Evolutionary conservation across 805 yeast species (phyloP).

Genomic region (Nematodospora valgi): DNA sequence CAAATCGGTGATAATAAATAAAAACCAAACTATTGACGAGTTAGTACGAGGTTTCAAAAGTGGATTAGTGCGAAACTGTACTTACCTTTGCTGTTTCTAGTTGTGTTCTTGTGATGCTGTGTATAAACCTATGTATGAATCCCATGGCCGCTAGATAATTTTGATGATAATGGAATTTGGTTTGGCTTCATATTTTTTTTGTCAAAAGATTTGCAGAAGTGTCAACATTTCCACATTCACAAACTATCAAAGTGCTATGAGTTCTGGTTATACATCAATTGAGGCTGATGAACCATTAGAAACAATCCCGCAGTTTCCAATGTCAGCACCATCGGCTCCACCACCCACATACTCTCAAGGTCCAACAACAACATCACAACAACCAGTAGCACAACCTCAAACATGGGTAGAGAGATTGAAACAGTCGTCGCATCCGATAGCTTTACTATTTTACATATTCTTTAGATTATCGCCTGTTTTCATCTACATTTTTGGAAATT

Average conservation of each 20-base stretch:
- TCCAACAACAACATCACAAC: slow-evolving; percentile 5
- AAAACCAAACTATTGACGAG: slow-evolving; percentile 66
- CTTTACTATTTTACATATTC: slow-evolving; percentile 58
- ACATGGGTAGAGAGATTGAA: slow-evolving; percentile 33
- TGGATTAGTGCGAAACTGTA: slow-evolving; percentile 8
- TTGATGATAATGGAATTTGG: too few relatives aligned
- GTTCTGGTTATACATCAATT: slow-evolving; percentile 24
- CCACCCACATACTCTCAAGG: slow-evolving; percentile 5
- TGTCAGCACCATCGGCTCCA: slow-evolving; percentile 3
- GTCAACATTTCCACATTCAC: neutral
- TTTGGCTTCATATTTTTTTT: too few relatives aligned
- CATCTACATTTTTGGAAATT: slow-evolving; percentile 66
- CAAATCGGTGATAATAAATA: slow-evolving; percentile 81
- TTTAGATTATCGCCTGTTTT: slow-evolving; percentile 63
- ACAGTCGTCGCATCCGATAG: slow-evolving; percentile 83
- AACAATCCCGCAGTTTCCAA: slow-evolving; percentile 5
- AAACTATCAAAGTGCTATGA: neutral
- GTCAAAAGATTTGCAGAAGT: too few relatives aligned
- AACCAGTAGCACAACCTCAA: slow-evolving; percentile 5
- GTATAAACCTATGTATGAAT: too few relatives aligned
- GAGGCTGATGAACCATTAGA: slow-evolving; percentile 16
- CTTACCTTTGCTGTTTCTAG: slow-evolving; percentile 43
- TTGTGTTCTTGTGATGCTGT: slow-evolving; percentile 40
- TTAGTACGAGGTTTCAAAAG: neutral
- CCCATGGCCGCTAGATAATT: too few relatives aligned